Percentiles rank a stretch among this genome's conserved stretches.
Evolutionary conservation across 2,329 filamentous ascomycete genomes (phyloP).

Genomic region (Fusarium sp.): DNA sequence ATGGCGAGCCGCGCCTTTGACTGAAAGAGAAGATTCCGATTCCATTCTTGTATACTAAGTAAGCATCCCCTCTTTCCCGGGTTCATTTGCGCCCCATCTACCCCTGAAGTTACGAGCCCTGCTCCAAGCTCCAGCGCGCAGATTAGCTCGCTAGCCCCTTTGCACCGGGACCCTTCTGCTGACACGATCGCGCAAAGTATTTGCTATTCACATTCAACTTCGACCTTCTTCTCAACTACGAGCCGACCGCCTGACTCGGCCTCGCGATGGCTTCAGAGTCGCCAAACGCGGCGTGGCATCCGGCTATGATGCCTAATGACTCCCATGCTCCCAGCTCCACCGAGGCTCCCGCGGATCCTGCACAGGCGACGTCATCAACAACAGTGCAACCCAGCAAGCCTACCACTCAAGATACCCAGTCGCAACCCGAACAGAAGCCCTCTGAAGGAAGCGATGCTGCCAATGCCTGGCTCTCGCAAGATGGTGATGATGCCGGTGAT

Average conservation of each 20-base stretch:
- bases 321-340: conserved; percentile 32
- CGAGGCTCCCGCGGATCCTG: conserved; percentile 24
- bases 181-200: conserved; percentile 39
- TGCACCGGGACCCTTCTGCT: conserved; percentile 34
- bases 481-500: conserved; percentile 35
- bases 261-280: conserved; percentile 51
- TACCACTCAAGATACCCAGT: conserved; percentile 18
- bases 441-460: conserved; percentile 6
- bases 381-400: conserved; percentile 16
- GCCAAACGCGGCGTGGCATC: conserved; percentile 53
- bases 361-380: conserved; percentile 37
- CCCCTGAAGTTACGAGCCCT: conserved; percentile 37
- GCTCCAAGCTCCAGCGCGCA: conserved; percentile 26
- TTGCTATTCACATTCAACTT: conserved; percentile 35
- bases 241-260: conserved; percentile 29
- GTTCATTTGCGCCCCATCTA: conserved; percentile 2
- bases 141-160: conserved; percentile 40
- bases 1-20: conserved; percentile 36
- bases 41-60: conserved; percentile 43
- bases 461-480: conserved; percentile 37
- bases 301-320: conserved; percentile 54
- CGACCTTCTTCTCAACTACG: conserved; percentile 16
- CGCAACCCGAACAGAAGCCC: conserved; percentile 15
- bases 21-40: conserved; percentile 25
- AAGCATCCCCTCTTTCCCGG: conserved; percentile 14